Evolutionary conservation across 805 yeast species (phyloP).

Genomic region (Pichia cephalocereana): DNA sequence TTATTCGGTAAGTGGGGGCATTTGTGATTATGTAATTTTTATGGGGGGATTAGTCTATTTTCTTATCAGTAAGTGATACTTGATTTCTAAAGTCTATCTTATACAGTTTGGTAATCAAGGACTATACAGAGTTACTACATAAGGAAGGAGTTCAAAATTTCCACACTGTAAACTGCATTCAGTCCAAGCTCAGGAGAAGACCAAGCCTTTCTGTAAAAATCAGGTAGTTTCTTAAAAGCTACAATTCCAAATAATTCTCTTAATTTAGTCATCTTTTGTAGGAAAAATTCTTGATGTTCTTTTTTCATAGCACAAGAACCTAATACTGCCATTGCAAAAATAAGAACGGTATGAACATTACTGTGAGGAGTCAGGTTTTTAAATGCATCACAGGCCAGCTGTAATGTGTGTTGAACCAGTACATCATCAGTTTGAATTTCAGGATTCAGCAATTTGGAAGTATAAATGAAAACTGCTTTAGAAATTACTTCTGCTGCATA

Average conservation of each 20-base stretch:
- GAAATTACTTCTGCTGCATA: constrained; percentile 11
- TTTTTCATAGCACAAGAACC: constrained; percentile 10
- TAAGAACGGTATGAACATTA: constrained; percentile 8
- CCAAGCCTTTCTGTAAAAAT: neutral
- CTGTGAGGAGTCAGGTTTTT: constrained; percentile 9
- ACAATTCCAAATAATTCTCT: neutral
- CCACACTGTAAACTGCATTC: neutral
- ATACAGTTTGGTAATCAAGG: too few species aligned
- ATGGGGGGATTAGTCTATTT: neutral
- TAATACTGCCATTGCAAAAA: constrained; percentile 15
- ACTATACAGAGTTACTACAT: too few species aligned
- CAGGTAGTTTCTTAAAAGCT: neutral
- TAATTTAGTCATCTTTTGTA: neutral
- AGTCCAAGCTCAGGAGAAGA: neutral
- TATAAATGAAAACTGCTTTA: constrained; percentile 10
- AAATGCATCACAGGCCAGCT: constrained; percentile 6
- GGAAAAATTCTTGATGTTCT: constrained; percentile 12
- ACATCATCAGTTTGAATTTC: constrained; percentile 1
- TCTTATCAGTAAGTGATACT: too few species aligned
- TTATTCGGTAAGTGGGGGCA: too few species aligned
- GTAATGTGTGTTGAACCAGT: constrained; percentile 7
- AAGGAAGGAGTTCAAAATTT: too few species aligned
- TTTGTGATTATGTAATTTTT: too few species aligned
- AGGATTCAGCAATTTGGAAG: constrained; percentile 10
- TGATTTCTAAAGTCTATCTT: too few species aligned